Base-by-base conservation (phyloP, 2,329 filamentous ascomycete species). In the Fusarium sp. region DNA sequence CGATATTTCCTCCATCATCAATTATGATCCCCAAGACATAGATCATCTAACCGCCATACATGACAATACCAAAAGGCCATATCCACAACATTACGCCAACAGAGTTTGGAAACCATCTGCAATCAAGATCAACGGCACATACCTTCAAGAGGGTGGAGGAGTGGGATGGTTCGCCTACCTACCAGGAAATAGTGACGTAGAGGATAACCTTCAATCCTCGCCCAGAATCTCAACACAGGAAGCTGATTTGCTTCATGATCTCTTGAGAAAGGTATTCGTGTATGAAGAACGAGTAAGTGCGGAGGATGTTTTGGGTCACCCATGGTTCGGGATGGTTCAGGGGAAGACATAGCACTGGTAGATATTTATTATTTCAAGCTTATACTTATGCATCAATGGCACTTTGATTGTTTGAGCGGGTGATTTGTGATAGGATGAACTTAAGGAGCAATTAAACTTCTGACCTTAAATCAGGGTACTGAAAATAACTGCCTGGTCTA, bases 71-170 rank as follows among this genome's bases (percentile, higher is more conserved):
- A 4, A 33, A 18, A 50, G 29, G 7, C 7, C 29, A 33, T 33
- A 50, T 2, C 29, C n/a, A 2, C 0, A 14, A 5, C 46, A 50
- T 4, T 50, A 33, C 8, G 29, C 0, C 0, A 4, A 33, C 2
- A 1, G 29, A 15, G 2, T 22, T 7, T 50, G 46, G 46, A 33
- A 50, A 1, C 46, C 29, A 33, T 33, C 46, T 50, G 29, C 46
- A 14, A 0, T 25, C 29, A 50, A 50, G 10, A 33, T 25, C 1
- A 25, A 35, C 29, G 46, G 15, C 4, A 50, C 15, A 4, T 50
- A 50, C 3, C 46, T 49, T 15, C 2, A 12, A 18, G 15, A 50
- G 22, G 46, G 12, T 10, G 46, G 46, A 7, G 46, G 46, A 33
- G 46, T 50, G 29, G n/a, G 46, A 35, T 50, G 46, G 46, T 5